A percentile compares a stretch with the other conserved stretches of the same genome.
These are phyloP conservation scores for Kluyveromyces starmeri DNA, from an alignment of 805 yeast species.

Conservation along the genomic window DNA sequence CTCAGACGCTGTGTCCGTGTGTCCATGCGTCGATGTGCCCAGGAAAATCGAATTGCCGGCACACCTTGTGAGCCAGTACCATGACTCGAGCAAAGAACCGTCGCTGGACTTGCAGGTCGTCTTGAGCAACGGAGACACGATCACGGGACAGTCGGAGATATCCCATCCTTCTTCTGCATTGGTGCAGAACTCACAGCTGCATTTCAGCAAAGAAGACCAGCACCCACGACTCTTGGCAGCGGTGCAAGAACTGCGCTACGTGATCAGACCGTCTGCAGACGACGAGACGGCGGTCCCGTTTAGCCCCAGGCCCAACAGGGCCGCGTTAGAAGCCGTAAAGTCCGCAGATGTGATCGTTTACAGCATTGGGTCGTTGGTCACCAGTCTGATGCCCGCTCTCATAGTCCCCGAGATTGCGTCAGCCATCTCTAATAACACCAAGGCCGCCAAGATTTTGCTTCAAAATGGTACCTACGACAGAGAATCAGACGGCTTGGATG, in stretches of 20 bases:
- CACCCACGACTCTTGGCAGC: constrained; percentile 2
- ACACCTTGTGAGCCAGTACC: not conserved
- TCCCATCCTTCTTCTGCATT: constrained; percentile 58
- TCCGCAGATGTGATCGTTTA: constrained; percentile 51
- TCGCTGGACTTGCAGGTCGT: constrained; percentile 79
- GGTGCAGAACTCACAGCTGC: constrained; percentile 47
- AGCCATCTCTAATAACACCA: constrained; percentile 35
- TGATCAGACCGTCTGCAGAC: not conserved
- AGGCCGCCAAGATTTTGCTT: constrained; percentile 44
- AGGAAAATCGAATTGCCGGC: constrained; percentile 31
- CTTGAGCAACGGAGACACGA: constrained; percentile 56
- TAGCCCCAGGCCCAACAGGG: constrained; percentile 59
- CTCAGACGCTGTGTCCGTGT: constrained; percentile 42
- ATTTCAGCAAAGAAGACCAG: constrained; percentile 43
- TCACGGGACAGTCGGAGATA: constrained; percentile 88
- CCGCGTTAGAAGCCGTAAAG: constrained; percentile 45
- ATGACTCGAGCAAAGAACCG: constrained; percentile 5
- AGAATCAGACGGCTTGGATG: constrained; percentile 65
- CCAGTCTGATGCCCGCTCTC: constrained; percentile 75
- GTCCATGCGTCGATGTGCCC: constrained; percentile 79
- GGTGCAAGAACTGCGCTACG: not conserved
- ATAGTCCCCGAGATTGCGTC: constrained; percentile 65
- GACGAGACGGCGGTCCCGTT: constrained; percentile 25
- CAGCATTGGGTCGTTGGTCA: constrained; percentile 84
- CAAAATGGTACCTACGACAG: constrained; percentile 72